A percentile compares a stretch with the other conserved stretches of the same genome.
Conservation (phyloP, 495 filamentous ascomycete species). For the Oidiodendron maius region DNA sequence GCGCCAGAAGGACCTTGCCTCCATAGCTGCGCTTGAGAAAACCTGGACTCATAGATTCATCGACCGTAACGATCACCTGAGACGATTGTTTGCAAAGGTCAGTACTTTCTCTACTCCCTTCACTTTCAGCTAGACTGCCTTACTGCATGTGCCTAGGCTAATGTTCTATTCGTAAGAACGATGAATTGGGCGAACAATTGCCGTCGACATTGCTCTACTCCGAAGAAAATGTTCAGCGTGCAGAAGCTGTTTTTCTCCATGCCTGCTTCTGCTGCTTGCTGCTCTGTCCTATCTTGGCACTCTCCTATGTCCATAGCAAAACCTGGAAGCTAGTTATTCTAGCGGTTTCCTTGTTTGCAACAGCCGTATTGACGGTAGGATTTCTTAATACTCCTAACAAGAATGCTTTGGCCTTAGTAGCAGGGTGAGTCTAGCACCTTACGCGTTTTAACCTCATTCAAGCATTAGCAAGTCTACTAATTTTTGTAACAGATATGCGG, state of each 20-base stretch:
- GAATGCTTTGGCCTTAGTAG: slow-evolving; percentile 12
- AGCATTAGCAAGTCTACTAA: neutral
- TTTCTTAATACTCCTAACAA: slow-evolving; percentile 15
- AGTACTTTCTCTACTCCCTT: too few species aligned
- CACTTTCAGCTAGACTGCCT: too few species aligned
- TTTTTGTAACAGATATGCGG: slow-evolving; percentile 7
- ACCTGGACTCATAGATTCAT: slow-evolving; percentile 14
- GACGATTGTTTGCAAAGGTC: slow-evolving; percentile 6
- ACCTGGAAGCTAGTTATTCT: slow-evolving; percentile 14
- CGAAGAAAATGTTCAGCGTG: slow-evolving; percentile 10
- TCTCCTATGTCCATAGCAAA: slow-evolving; percentile 12
- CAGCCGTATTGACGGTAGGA: slow-evolving; percentile 7
- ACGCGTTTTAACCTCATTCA: too few species aligned
- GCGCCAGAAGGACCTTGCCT: slow-evolving; percentile 3
- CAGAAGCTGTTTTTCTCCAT: slow-evolving; percentile 11
- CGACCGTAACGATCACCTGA: slow-evolving; percentile 7
- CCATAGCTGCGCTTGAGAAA: slow-evolving; percentile 11
- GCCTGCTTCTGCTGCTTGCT: slow-evolving; percentile 11
- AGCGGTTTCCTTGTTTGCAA: slow-evolving; percentile 7
- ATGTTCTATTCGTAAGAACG: too few species aligned
- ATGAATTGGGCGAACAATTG: too few species aligned
- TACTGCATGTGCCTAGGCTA: too few species aligned
- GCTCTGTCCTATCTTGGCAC: slow-evolving; percentile 10
- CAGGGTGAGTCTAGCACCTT: slow-evolving; percentile 13
- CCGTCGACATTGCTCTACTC: slow-evolving; percentile 9